Base-by-base conservation (phyloP, 2,329 filamentous ascomycete genomes). In the Colletotrichum graminicola region DNA sequence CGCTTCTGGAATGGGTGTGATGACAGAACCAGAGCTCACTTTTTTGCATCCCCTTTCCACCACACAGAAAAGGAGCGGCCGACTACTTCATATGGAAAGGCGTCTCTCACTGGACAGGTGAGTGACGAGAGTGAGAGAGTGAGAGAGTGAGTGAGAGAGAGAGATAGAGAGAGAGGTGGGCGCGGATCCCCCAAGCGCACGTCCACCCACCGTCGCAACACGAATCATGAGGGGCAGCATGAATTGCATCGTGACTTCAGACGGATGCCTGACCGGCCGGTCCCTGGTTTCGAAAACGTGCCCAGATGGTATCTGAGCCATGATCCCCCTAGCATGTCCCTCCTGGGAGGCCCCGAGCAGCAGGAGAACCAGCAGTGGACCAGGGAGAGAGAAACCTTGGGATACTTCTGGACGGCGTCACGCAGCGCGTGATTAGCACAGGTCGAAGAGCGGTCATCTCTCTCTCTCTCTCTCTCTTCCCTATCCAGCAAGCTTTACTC, bases 251-350 rank as follows among this genome's bases (percentile, higher is more conserved):
- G 45, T 45, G 59, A 69, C 65, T 63, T 72, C 69, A 63, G 69
- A 69, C 60, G 69, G 65, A 67, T 41, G 65, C 69, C 47, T 72
- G 65, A 60, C 65, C 69, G 69, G 69, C 69, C 69, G 65, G 59
- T 72, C 69, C 69, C 65, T 72, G 59, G 65, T 72, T 69, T 72
- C 69, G 69, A 45, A 72, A 72, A 72, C 65, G 69, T 72, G 69
- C 69, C 57, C 65, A 49, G 59, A 54, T 61, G 32, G 52, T 69
- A 72, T 69, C 69, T 64, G 69, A 64, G 69, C 69, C 68, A 66
- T 23, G 21, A 11, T 10, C 59, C 32, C 23, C 23, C 36, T 34
- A 51, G 61, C 52, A 45, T 41, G 54, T 60, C 47, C 41, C 62
- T 56, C 36, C 49, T 51, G 63, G n/a, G n/a, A 56, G 32, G 56